Percentiles rank a stretch among this genome's conserved stretches.
These are phyloP conservation scores for Ustilago esculenta DNA, from an alignment of 1,284 basidiomycete species.

Conservation along the genomic window DNA sequence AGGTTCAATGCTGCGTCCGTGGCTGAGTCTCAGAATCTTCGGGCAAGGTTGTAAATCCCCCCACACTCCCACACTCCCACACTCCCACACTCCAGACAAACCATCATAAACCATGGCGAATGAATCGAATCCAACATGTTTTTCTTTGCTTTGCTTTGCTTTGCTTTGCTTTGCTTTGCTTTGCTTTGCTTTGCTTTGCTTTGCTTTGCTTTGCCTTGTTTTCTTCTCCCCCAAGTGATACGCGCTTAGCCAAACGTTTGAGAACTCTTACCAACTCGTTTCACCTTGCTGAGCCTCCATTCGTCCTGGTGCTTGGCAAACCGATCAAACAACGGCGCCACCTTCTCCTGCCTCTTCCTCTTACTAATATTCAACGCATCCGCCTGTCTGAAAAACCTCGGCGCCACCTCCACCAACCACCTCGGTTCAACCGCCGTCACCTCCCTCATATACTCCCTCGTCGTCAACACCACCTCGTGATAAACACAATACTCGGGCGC, in stretches of 20 bases:
- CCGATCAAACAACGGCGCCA: conserved; percentile 79
- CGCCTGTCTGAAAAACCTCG: conserved; percentile 96
- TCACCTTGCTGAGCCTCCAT: conserved; percentile 51
- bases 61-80: too few species aligned
- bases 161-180: too few species aligned
- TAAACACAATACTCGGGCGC: conserved; percentile 80
- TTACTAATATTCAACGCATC: conserved; percentile 96
- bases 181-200: too few species aligned
- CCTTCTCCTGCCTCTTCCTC: conserved; percentile 95
- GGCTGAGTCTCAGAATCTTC: not conserved
- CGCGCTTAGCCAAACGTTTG: conserved; percentile 46
- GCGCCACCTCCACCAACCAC: conserved; percentile 97
- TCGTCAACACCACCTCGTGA: conserved; percentile 79
- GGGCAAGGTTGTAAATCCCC: conserved; percentile 12
- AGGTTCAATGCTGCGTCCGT: conserved; percentile 1
- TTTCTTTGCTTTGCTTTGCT: too few species aligned
- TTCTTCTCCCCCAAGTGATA: too few species aligned
- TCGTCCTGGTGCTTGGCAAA: conserved; percentile 56
- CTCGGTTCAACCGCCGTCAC: conserved; percentile 97
- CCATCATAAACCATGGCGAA: too few species aligned
- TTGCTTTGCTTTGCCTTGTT: too few species aligned
- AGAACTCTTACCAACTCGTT: conserved; percentile 40
- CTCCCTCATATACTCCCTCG: conserved; percentile 87
- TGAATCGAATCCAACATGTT: too few species aligned
- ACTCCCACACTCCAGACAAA: too few species aligned